phyloP scores from a whole-genome alignment of 371 early-diverging fungal species.

The Zopfochytrium polystomum region DNA sequence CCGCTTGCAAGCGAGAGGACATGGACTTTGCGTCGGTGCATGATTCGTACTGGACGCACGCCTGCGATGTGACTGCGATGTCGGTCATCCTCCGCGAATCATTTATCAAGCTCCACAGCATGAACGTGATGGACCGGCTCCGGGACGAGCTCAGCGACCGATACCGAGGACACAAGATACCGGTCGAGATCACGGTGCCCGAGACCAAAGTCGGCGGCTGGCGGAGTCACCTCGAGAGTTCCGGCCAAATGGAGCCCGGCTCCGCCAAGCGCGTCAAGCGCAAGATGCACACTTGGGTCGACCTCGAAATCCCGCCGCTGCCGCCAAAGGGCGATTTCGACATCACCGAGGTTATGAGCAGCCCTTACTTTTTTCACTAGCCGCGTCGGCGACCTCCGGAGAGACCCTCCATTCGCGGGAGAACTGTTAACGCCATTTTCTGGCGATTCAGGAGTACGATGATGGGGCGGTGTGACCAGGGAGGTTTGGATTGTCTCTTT shows the following conservation, averaged over 20 bases:
- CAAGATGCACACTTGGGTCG: slow-evolving; percentile 55
- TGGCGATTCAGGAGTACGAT: no score
- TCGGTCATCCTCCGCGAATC: slow-evolving; percentile 80
- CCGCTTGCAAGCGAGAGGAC: slow-evolving; percentile 74
- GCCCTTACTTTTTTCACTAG: not conserved
- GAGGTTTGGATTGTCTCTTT: no score
- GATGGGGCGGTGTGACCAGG: no score
- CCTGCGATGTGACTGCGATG: slow-evolving; percentile 86
- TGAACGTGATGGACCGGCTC: slow-evolving; percentile 82
- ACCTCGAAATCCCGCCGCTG: slow-evolving; percentile 22
- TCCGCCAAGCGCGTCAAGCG: slow-evolving; percentile 17
- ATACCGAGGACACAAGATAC: slow-evolving; percentile 70
- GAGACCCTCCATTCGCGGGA: no score
- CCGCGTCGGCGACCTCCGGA: not conserved
- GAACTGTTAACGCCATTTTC: no score
- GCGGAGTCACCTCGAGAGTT: slow-evolving; percentile 32
- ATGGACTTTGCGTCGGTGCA: slow-evolving; percentile 93
- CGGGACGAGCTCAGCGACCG: slow-evolving; percentile 79
- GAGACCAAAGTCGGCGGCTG: slow-evolving; percentile 17
- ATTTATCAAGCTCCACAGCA: slow-evolving; percentile 82
- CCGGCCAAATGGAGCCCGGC: slow-evolving; percentile 35
- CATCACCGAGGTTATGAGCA: no score
- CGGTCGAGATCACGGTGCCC: slow-evolving; percentile 49
- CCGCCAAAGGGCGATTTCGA: slow-evolving; percentile 20
- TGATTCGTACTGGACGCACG: slow-evolving; percentile 98